Conservation (phyloP, 495 filamentous ascomycete species). For the Penicillium soppii region DNA sequence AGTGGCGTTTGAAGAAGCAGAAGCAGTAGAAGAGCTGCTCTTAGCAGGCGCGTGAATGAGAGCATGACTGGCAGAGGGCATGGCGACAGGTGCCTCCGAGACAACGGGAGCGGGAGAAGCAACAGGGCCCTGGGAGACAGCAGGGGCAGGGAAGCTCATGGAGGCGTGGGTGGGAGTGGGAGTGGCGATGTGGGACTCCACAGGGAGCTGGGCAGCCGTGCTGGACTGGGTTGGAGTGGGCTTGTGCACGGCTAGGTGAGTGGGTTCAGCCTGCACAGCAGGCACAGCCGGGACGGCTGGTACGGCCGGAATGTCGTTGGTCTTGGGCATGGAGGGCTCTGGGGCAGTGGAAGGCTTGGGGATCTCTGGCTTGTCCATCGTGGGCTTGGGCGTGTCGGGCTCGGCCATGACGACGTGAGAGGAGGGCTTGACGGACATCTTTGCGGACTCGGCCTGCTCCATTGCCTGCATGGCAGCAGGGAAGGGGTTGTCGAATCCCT, state of each 20-base stretch:
- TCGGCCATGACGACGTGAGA: neutral
- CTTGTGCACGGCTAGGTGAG: constrained; percentile 3
- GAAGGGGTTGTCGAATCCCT: constrained; percentile 15
- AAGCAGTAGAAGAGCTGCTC: neutral
- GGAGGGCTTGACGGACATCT: neutral
- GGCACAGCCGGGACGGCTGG: neutral
- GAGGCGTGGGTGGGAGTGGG: constrained; percentile 1
- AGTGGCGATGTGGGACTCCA: neutral
- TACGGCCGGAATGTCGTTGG: neutral
- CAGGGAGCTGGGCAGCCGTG: neutral
- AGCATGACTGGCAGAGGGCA: neutral
- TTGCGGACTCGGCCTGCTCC: constrained; percentile 1
- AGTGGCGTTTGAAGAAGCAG: constrained; percentile 11
- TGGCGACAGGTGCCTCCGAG: constrained; percentile 5
- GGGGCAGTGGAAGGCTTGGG: too few relatives aligned
- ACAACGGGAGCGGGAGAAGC: neutral
- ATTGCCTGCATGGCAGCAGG: constrained; percentile 18
- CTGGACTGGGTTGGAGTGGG: neutral
- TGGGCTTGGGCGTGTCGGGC: too few relatives aligned
- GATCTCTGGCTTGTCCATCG: too few relatives aligned
- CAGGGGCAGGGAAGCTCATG: constrained; percentile 1
- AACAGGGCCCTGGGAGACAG: neutral
- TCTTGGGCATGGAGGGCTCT: too few relatives aligned
- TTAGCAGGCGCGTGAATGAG: neutral
- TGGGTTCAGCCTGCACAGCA: neutral